Conservation (phyloP, 345 rosid genomes). For the Eucalyptus polybractea region DNA sequence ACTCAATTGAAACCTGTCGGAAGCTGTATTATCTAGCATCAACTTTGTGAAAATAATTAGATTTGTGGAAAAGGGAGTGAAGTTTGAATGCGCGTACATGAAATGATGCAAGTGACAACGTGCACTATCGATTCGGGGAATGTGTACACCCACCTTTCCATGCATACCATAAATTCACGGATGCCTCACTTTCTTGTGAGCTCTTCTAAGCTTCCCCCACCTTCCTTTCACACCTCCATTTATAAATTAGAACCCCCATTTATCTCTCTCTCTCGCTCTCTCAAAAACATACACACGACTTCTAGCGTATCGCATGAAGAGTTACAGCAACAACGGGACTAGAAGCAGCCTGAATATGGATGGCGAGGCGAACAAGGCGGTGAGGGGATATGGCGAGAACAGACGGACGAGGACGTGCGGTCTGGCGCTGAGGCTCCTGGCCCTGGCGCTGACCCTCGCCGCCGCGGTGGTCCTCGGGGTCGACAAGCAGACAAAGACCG, state of each 20-base stretch:
- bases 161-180: not conserved
- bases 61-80: not conserved
- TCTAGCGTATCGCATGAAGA: not conserved
- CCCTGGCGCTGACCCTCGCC: constrained; percentile 28
- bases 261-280: not conserved
- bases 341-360: not conserved
- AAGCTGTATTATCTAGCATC: not conserved
- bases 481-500: constrained; percentile 27
- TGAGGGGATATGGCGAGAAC: not conserved
- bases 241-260: not conserved
- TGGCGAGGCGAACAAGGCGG: not conserved
- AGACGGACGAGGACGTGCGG: not conserved
- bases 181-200: not conserved
- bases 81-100: not conserved
- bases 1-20: not conserved
- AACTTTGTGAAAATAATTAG: not conserved
- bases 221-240: not conserved
- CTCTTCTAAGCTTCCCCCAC: not conserved
- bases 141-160: not conserved
- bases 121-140: not conserved
- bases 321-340: not conserved
- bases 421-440: constrained; percentile 29
- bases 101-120: not conserved
- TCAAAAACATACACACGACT: not conserved
- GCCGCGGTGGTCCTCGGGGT: constrained; percentile 38